Evolutionary conservation across 306 rosid species (phyloP).

Genomic region (Ammopiptanthus mongolicus): DNA sequence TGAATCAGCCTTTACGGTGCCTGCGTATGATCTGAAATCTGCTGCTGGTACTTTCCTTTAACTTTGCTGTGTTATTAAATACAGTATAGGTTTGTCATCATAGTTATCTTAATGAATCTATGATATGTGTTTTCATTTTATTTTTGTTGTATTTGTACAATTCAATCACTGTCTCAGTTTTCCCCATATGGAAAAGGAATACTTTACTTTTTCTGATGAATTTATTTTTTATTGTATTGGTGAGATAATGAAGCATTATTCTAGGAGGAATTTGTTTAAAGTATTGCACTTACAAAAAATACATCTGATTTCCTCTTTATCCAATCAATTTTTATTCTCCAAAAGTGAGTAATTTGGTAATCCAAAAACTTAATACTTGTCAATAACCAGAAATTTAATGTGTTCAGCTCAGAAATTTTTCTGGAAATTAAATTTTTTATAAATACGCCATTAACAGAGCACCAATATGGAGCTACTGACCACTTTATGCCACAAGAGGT

Average conservation of each 20-base stretch:
- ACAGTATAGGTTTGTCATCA: not conserved
- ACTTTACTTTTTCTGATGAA: not conserved
- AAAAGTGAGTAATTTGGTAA: not conserved
- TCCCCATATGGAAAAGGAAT: not conserved
- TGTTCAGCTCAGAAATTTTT: not conserved
- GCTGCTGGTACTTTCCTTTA: conserved; percentile 74
- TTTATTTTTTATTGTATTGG: conserved; percentile 1
- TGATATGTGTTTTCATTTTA: not conserved
- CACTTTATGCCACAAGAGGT: not conserved
- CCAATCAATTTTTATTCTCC: not conserved
- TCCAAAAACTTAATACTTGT: not conserved
- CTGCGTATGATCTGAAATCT: conserved; percentile 88
- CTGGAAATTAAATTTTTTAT: not conserved
- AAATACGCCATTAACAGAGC: not conserved
- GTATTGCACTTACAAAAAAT: not conserved
- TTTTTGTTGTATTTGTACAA: not conserved
- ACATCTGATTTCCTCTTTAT: not conserved
- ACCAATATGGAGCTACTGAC: not conserved
- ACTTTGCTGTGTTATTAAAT: not conserved
- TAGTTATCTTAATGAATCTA: not conserved
- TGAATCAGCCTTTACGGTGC: conserved; percentile 89
- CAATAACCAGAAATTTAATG: not conserved
- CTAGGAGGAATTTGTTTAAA: conserved; percentile 4
- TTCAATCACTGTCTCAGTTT: not conserved
- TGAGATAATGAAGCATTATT: not conserved